These are phyloP conservation scores for Cinnamomum micranthum DNA, from an alignment of 164 flowering plant species.

Conservation along the genomic window DNA sequence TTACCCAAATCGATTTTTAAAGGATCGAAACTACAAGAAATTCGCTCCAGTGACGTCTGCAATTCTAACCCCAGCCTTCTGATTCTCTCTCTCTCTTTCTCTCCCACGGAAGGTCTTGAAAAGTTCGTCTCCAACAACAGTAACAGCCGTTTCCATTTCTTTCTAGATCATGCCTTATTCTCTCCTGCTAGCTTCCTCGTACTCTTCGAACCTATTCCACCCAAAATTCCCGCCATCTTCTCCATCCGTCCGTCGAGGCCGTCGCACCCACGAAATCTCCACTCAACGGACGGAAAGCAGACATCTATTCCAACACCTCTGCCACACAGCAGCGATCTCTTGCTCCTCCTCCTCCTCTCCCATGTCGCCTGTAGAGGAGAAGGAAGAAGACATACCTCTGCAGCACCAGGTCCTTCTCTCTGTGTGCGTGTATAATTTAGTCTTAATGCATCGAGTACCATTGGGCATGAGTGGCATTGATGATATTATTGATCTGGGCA, in stretches of 20 bases:
- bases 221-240: background rate
- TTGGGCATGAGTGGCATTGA: too few relatives aligned
- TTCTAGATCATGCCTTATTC: background rate
- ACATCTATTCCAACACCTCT: background rate
- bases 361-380: background rate
- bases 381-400: background rate
- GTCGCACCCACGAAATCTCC: background rate
- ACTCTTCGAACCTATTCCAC: background rate
- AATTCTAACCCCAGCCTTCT: too few relatives aligned
- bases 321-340: background rate
- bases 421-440: too few relatives aligned
- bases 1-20: too few relatives aligned
- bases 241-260: background rate
- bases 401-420: background rate
- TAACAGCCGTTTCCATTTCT: background rate
- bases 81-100: too few relatives aligned
- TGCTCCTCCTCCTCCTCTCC: background rate
- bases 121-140: too few relatives aligned
- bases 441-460: too few relatives aligned
- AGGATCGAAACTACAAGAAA: too few relatives aligned
- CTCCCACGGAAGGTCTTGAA: too few relatives aligned
- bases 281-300: background rate
- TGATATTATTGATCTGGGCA: too few relatives aligned
- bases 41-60: too few relatives aligned
- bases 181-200: background rate